Base-by-base conservation (phyloP, 129 eudicot species). In the Helianthus tuberosus region DNA sequence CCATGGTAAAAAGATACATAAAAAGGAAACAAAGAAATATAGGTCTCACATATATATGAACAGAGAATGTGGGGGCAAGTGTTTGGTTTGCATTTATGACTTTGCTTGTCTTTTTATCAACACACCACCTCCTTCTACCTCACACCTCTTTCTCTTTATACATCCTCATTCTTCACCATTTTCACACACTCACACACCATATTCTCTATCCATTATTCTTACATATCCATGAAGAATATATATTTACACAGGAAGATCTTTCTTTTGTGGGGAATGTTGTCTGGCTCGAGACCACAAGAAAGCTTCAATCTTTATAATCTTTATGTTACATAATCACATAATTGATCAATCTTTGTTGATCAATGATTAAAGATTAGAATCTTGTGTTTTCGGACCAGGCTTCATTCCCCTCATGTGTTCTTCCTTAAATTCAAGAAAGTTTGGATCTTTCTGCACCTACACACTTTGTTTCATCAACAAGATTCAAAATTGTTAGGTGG, bases 311-410 rank as follows among this genome's bases (percentile, higher is more conserved):
- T 74, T 35, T 69, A 5, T 46, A 20, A 16, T 32, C 46, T 5
- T 1, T 27, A 47, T 23, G 11, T 47, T 3, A 23, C 38, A 46
- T 12, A 44, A 9, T 10, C 23, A 16, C 38, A 2, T 3, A 49
- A 48, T 49, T 59, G 61, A 75, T 64, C 75, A 11, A 61, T 36
- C 51, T n/a, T 10, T 41, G 52, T 54, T 72, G 67, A 47, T 73
- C 13, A 23, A 35, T 57, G 69, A 68, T 68, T 47, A 47, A 29
- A 16, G 63, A 59, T 68, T 59, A 11, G 48, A 57, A 68, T 77
- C 72, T 71, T 39, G 78, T 49, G 88, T 85, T 77, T 69, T 90
- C 96, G 93, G 96, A 90, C 96, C 96, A 90, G 96, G 96, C 96
- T 90, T 90, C 96, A 90, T 90, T 90, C 96, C 96, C 93, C 93